Evolutionary conservation across 2,329 filamentous ascomycete genomes (phyloP).

Genomic region (Trichocomaceae sp.): DNA sequence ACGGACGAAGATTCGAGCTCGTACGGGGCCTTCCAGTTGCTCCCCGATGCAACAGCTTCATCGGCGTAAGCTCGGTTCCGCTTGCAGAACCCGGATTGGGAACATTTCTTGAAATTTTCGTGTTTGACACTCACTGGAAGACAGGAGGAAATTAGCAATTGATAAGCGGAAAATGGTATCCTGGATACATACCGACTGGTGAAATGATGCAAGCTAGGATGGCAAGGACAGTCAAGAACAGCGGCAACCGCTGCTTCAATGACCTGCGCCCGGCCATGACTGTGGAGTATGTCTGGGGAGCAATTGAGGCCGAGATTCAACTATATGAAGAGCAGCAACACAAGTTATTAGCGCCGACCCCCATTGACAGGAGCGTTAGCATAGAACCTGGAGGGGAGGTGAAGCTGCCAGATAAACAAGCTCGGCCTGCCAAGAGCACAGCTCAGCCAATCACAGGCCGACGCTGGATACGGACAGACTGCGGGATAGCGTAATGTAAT

Average conservation of each 20-base stretch:
- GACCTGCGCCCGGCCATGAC: conserved; percentile 47
- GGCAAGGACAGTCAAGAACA: conserved; percentile 54
- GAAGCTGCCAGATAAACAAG: conserved; percentile 14
- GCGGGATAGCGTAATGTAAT: not conserved
- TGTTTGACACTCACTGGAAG: conserved; percentile 75
- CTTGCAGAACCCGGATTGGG: conserved; percentile 94
- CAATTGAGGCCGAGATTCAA: conserved; percentile 30
- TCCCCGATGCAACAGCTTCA: conserved; percentile 56
- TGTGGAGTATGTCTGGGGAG: not conserved
- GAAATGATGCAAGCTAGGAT: conserved; percentile 56
- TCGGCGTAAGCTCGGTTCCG: conserved; percentile 89
- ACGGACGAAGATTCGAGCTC: conserved; percentile 64
- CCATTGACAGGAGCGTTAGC: conserved; percentile 23
- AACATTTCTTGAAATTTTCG: conserved; percentile 93
- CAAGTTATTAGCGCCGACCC: conserved; percentile 21
- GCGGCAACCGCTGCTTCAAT: conserved; percentile 58
- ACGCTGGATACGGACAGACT: not conserved
- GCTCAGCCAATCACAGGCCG: not conserved
- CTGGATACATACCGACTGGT: conserved; percentile 54
- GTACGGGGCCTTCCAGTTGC: conserved; percentile 75
- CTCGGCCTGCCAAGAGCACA: conserved; percentile 2
- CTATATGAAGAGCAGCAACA: conserved; percentile 17
- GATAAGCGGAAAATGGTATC: conserved; percentile 1
- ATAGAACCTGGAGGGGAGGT: conserved; percentile 11
- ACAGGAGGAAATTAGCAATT: not conserved